These are phyloP conservation scores for Podila clonocystis DNA, from an alignment of 192 early-diverging fungal genomes.

Conservation along the genomic window DNA sequence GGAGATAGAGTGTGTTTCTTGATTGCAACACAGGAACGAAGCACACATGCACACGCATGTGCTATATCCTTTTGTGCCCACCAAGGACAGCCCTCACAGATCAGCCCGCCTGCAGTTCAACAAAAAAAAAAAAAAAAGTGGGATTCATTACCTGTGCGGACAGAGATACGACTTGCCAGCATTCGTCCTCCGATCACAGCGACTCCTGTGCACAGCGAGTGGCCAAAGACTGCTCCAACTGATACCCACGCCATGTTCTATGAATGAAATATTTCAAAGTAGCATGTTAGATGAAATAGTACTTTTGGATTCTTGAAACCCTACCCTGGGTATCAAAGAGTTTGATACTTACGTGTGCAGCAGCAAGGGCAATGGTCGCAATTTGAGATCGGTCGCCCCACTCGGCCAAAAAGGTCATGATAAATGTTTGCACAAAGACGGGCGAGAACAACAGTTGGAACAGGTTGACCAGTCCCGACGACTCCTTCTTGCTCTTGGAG, in stretches of 20 bases:
- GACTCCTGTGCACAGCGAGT: constrained; percentile 90
- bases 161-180: constrained; percentile 85
- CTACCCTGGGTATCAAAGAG: neutral
- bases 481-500: constrained; percentile 41
- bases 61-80: no score
- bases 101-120: neutral
- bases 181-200: constrained; percentile 96
- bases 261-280: neutral
- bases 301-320: neutral
- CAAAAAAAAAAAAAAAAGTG: neutral
- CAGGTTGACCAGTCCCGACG: constrained; percentile 74
- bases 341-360: constrained; percentile 73
- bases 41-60: no score
- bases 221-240: constrained; percentile 88
- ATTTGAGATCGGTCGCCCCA: constrained; percentile 99
- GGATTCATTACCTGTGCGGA: constrained; percentile 74
- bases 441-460: constrained; percentile 87
- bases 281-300: constrained; percentile 4
- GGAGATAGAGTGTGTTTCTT: neutral
- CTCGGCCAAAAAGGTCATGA: constrained; percentile 96
- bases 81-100: neutral
- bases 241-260: constrained; percentile 92
- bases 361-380: constrained; percentile 94
- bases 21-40: no score
- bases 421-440: constrained; percentile 94